Base-by-base conservation (phyloP, 768 basidiomycete species). In the Agrocybe praecox region DNA sequence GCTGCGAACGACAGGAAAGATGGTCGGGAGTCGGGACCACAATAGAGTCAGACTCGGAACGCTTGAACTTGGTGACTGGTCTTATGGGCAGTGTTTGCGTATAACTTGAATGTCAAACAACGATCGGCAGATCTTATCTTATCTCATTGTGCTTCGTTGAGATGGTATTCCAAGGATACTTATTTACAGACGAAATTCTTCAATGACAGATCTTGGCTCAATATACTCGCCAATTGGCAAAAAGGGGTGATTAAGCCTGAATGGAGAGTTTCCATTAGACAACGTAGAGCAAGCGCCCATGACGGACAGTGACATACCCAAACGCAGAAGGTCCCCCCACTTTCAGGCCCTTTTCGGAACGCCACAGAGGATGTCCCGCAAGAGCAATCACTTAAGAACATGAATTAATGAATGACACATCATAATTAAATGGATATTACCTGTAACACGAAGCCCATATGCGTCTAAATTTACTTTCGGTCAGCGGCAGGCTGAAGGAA, bases 381-480 rank as follows among this genome's bases (percentile, higher is more conserved):
- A 72, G 59, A 1, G 59, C 67, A 54, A 73, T 69, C 2, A 72
- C 72, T 73, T 44, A 15, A 52, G 11, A 44, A 45, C 18, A 34
- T 17, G 19, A 23, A 12, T 49, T 40, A 24, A 1, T 22, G 15
- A 18, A 49, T 29, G 42, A 9, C 19, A 15, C 24, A 29, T 22
- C 1, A 23, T 9, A 18, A 17, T 6, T 15, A n/a, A 18, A 17
- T 32, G 11, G 76, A 69, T 12, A 70, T 76, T 64, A 64, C 86
- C 83, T 24, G 82, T 74, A 23, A 85, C 85, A n/a, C 82, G 76
- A 33, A 84, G 67, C 6, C 86, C 86, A 54, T 87, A 87, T 50
- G 72, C 72, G 65, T 86, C 72, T 70, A 42, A 14, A 3, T 2
- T 46, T 44, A 11, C 18, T 15, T n/a, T 11, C 17, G 21, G 21